Evolutionary conservation across 129 eudicot species (phyloP), one percentile per base, ranked within the genome.

Genomic region (Flaveria robusta): DNA sequence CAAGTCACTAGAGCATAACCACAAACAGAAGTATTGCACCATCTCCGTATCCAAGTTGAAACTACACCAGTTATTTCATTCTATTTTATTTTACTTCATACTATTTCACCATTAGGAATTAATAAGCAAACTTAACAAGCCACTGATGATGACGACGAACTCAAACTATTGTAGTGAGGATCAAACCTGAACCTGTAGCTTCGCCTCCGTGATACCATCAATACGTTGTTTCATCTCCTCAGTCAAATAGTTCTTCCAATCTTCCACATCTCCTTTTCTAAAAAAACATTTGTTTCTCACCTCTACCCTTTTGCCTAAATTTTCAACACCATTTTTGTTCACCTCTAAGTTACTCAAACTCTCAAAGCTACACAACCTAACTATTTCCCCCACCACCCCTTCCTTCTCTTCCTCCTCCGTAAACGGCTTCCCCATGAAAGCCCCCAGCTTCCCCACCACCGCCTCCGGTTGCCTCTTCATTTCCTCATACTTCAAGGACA

Each of bases 401-500:
- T 29, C 29, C 50, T 74, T 71, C 3, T 62, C 71, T 63, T 63
- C 79, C 16, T 45, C 62, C 34, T 3, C 49, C 8, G 79, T 24
- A 6, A 74, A 27, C 34, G 79, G 71, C 52, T 45, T 62, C 62
- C 82, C 84, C 34, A 88, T 12, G 29, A 85, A 88, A 50, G 79
- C 66, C 0, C 86, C 87, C 69, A 85, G 24, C 56, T 45, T 75
- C 76, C 75, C 71, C 22, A 81, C 13, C 18, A 65, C 68, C 9
- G 41, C 19, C 15, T 7, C 27, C 2, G 92, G 78, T 31, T 85
- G 62, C 4, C 12, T 49, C 55, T 59, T 80, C 37, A 87, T 27
- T 3, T 87, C 92, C 75, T 87, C 92, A 1, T 82, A 85, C 58
- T 78, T 82, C 23, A 84, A 39, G 65, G 82, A 85, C 18, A 82